Percentiles rank a stretch among this genome's conserved stretches.
phyloP scores from a whole-genome alignment of 495 filamentous ascomycete species.

The Xylaria venustula region DNA sequence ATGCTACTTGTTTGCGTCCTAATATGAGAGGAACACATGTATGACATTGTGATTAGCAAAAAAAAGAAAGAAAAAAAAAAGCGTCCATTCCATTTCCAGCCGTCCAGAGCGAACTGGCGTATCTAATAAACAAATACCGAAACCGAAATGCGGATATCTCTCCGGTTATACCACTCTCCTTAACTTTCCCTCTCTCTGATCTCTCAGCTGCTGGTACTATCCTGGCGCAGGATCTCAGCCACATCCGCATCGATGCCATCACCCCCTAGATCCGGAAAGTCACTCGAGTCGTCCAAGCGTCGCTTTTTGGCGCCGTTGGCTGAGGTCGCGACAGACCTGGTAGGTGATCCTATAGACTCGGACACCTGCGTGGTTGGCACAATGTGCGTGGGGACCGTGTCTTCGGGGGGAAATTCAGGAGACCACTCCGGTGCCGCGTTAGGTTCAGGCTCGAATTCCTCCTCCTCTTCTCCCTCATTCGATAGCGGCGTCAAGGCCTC shows the following conservation, averaged over 20 bases:
- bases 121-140: no score
- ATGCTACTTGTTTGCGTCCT: no score
- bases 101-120: no score
- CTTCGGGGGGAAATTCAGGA: slow-evolving; percentile 23
- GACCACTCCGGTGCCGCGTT: slow-evolving; percentile 24
- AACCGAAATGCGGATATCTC: not conserved
- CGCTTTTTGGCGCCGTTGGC: slow-evolving; percentile 64
- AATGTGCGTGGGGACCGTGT: slow-evolving; percentile 34
- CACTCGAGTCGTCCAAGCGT: slow-evolving; percentile 63
- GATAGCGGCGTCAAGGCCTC: slow-evolving; percentile 80
- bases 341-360: slow-evolving; percentile 48
- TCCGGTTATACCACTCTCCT: not conserved
- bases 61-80: no score
- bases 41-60: no score
- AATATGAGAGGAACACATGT: no score
- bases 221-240: slow-evolving; percentile 69
- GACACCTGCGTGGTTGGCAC: slow-evolving; percentile 48
- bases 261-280: slow-evolving; percentile 66
- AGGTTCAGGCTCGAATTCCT: slow-evolving; percentile 12
- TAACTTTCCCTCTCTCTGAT: not conserved
- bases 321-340: slow-evolving; percentile 42
- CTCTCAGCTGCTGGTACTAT: slow-evolving; percentile 23
- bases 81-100: no score
- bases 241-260: slow-evolving; percentile 81
- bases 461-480: slow-evolving; percentile 8